Conservation (phyloP, 495 filamentous ascomycete genomes). For the Xylaria flabelliformis region DNA sequence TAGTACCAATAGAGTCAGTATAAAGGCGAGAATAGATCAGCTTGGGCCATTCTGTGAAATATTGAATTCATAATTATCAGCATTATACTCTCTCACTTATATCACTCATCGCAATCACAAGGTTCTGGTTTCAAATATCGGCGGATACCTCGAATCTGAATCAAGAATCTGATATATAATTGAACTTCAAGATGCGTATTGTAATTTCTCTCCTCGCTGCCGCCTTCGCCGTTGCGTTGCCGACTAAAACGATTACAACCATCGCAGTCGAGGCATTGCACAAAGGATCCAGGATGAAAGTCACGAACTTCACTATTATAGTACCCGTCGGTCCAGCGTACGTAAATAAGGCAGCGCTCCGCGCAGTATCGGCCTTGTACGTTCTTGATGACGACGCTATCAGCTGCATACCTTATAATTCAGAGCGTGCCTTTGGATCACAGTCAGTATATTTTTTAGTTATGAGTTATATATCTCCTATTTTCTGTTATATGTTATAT, state of each 20-base stretch:
- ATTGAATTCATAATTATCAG: not conserved
- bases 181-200: not conserved
- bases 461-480: not conserved
- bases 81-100: not conserved
- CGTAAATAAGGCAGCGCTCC: not conserved
- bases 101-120: not conserved
- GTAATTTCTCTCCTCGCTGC: not conserved
- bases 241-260: not conserved
- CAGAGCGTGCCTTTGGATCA: not conserved
- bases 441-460: not conserved
- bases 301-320: not conserved
- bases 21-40: not conserved
- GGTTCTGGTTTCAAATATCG: not conserved
- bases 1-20: not conserved
- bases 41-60: not conserved
- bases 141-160: not conserved
- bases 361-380: slow-evolving; percentile 3
- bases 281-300: not conserved
- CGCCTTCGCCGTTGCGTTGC: not conserved
- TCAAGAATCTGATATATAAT: not conserved
- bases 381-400: not conserved
- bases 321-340: not conserved
- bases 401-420: not conserved
- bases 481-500: not conserved
- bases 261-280: slow-evolving; percentile 6